Base-by-base conservation (phyloP, 176 grass and related monocot species). In the Aegilops tauschii region DNA sequence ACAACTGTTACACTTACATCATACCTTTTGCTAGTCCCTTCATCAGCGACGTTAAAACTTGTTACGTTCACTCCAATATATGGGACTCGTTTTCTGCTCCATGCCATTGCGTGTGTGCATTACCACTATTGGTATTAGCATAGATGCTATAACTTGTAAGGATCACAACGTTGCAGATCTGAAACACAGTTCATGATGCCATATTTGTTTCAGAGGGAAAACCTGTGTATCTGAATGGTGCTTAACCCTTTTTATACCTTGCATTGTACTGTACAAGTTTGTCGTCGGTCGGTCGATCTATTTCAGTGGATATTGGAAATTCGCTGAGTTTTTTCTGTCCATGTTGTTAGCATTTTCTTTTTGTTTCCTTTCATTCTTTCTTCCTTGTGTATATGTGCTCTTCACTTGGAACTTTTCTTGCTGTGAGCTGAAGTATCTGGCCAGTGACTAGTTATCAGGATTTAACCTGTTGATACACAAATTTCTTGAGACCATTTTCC, bases 241-340 rank as follows among this genome's bases (percentile, higher is more conserved):
- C 56, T 12, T 78, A 84, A 85, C 85, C 90, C 90, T 93, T 85
- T 93, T 90, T 93, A 93, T 90, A 93, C 84, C 81, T 89, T 92
- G 79, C 83, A 69, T 75, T 92, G 61, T 86, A 86, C 86, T 92
- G 61, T 86, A 86, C 86, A 83, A 89, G 50, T 54, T 54, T 2
- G 1, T 18, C 14, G 1, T 54, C 16, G 7, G 16, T 5, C 16
- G 0, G 83, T 42, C 29, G 63, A 28, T 83, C 80, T 8, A 34
- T 64, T 68, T 69, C n/a, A 82, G 16, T 49, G 90, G 86, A 80
- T 44, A 80, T 35, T 85, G 70, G 49, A 12, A 36, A 40, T 50
- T 84, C 27, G 56, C 81, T 20, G 69, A 68, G 76, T 71, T 81
- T 88, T 61, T 77, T 81, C 12, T 42, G 16, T 84, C 58, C 65